Evolutionary conservation across 139 green algal species (phyloP).

Genomic region (Closterium sp.): DNA sequence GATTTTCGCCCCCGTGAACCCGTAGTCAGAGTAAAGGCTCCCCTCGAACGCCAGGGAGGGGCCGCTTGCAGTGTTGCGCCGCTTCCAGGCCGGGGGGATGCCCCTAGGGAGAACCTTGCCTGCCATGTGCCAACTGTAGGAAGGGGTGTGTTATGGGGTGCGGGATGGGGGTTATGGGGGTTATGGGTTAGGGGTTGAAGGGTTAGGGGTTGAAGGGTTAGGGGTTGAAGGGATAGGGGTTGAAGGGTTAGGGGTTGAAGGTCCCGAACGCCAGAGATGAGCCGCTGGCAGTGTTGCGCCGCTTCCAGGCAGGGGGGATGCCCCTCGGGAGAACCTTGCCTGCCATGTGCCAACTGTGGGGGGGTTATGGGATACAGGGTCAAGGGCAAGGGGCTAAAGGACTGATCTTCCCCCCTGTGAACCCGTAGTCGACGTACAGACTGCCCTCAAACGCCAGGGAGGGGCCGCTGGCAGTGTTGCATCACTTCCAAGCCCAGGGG

Average conservation of each 20-base stretch:
- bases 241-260: too few relatives aligned
- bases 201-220: too few relatives aligned
- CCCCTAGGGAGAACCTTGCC: background rate
- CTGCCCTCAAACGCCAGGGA: background rate
- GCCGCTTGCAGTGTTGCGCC: background rate
- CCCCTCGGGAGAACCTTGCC: background rate
- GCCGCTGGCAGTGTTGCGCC: background rate
- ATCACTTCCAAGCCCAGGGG: background rate
- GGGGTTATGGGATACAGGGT: too few relatives aligned
- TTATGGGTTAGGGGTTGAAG: too few relatives aligned
- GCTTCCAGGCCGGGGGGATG: constrained; percentile 9
- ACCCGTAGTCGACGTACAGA: too few relatives aligned
- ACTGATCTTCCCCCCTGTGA: too few relatives aligned
- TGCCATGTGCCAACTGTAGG: background rate
- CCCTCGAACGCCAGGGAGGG: constrained; percentile 21
- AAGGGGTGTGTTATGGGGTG: background rate
- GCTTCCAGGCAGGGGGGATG: background rate
- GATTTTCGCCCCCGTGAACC: background rate
- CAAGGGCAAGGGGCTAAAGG: too few relatives aligned
- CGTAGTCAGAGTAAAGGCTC: constrained; percentile 32
- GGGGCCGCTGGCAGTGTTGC: background rate
- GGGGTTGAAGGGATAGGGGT: too few relatives aligned
- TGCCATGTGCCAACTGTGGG: background rate
- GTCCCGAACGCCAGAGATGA: background rate
- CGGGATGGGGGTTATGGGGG: too few relatives aligned